These are phyloP conservation scores for Arabidopsis arenosa DNA, from an alignment of 345 rosid species.

Conservation along the genomic window DNA sequence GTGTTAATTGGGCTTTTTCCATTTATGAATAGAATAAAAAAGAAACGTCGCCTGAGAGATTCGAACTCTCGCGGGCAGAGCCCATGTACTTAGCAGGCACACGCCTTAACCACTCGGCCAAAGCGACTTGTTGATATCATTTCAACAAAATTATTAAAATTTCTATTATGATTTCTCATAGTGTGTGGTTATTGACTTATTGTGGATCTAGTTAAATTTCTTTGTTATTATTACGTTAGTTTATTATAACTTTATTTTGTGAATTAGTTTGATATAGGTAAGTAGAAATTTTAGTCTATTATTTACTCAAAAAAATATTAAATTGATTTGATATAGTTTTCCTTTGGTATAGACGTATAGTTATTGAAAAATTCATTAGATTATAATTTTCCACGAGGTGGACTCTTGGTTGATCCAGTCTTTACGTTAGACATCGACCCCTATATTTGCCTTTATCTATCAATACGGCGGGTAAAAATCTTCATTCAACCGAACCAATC, in stretches of 20 bases:
- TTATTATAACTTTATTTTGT: no score
- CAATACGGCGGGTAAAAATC: background rate
- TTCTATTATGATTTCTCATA: no score
- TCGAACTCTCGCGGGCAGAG: constrained; percentile 76
- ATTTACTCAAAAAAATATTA: no score
- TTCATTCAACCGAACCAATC: background rate
- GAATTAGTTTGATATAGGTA: no score
- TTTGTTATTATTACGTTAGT: no score
- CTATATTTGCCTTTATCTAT: background rate
- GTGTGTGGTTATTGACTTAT: no score
- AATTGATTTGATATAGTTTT: no score
- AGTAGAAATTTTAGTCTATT: no score
- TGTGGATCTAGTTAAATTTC: background rate
- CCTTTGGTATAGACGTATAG: no score
- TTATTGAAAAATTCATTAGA: no score
- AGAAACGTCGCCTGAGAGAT: constrained; percentile 66
- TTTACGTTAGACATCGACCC: background rate
- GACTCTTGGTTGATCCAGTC: background rate
- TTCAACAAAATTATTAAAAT: background rate
- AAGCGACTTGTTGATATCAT: constrained; percentile 26
- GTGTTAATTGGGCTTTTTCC: constrained; percentile 13
- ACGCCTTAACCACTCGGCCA: constrained; percentile 72
- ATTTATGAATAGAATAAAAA: background rate
- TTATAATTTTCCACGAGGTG: background rate
- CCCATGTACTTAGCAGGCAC: constrained; percentile 76